Evolutionary conservation across 331 rosid species (phyloP).

Genomic region (Ulmus americana): DNA sequence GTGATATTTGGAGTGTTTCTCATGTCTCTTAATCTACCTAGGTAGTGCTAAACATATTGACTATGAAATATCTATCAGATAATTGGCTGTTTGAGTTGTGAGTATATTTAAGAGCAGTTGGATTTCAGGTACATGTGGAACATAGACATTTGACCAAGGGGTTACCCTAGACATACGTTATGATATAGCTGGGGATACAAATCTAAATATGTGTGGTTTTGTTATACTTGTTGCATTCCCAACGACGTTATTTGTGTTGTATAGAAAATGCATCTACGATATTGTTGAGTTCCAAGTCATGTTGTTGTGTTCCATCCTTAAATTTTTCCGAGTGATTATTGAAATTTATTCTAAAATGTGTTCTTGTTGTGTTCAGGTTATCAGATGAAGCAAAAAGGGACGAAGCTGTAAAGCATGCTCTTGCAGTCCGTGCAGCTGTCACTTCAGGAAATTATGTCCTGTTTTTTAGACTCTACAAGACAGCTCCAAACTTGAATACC

Average conservation of each 20-base stretch:
- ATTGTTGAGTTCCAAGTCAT: background rate
- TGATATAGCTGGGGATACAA: no score
- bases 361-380: constrained; percentile 45
- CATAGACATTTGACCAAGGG: no score
- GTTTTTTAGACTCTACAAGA: constrained; percentile 82
- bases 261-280: background rate
- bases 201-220: no score
- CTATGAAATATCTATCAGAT: background rate
- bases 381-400: constrained; percentile 64
- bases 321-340: background rate
- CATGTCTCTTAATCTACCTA: background rate
- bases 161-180: no score
- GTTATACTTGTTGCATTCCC: background rate
- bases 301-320: background rate
- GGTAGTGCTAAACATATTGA: background rate
- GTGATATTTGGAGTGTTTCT: background rate
- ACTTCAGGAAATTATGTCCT: constrained; percentile 78
- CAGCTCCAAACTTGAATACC: constrained; percentile 77
- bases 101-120: no score
- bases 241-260: background rate
- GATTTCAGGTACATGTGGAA: no score
- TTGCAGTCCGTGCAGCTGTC: constrained; percentile 88
- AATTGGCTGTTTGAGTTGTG: no score
- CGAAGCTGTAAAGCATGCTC: constrained; percentile 85
- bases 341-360: constrained; percentile 19